phyloP scores from a whole-genome alignment of 2,329 filamentous ascomycete genomes.

The Teratosphaeria zuluensis region DNA sequence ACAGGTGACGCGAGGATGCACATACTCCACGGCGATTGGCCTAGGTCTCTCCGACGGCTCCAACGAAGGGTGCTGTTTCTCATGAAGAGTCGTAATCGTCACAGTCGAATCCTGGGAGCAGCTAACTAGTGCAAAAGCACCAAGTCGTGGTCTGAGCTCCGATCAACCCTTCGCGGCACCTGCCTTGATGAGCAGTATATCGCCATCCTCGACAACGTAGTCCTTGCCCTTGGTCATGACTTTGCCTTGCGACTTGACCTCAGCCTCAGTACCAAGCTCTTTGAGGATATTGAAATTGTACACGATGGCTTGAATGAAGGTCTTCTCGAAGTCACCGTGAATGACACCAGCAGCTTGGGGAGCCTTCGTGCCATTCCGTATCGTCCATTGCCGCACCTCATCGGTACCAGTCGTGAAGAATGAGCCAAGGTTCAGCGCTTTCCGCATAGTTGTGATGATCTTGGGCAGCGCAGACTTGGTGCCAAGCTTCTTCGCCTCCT shows the following conservation, averaged over 20 bases:
- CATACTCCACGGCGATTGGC: no score
- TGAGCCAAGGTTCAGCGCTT: constrained; percentile 76
- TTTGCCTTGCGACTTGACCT: constrained; percentile 90
- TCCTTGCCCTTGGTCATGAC: constrained; percentile 98
- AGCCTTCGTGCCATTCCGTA: constrained; percentile 92
- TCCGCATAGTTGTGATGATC: constrained; percentile 86
- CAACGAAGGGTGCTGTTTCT: no score
- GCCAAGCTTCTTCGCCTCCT: constrained; percentile 81
- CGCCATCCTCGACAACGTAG: constrained; percentile 79
- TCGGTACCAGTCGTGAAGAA: constrained; percentile 97
- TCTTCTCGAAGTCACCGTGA: constrained; percentile 98
- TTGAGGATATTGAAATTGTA: constrained; percentile 78
- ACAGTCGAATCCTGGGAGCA: neutral
- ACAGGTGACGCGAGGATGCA: neutral
- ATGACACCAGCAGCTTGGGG: constrained; percentile 96
- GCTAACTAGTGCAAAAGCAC: neutral
- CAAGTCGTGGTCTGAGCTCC: neutral
- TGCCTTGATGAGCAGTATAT: constrained; percentile 79
- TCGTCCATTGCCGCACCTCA: constrained; percentile 97
- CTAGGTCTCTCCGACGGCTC: no score
- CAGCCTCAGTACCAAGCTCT: constrained; percentile 79
- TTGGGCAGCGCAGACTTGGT: constrained; percentile 87
- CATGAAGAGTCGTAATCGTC: neutral
- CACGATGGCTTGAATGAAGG: constrained; percentile 91
- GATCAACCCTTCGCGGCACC: constrained; percentile 58